Evolutionary conservation across 306 rosid species (phyloP), one percentile per base, ranked within the genome.

Genomic region (Pyrus communis): DNA sequence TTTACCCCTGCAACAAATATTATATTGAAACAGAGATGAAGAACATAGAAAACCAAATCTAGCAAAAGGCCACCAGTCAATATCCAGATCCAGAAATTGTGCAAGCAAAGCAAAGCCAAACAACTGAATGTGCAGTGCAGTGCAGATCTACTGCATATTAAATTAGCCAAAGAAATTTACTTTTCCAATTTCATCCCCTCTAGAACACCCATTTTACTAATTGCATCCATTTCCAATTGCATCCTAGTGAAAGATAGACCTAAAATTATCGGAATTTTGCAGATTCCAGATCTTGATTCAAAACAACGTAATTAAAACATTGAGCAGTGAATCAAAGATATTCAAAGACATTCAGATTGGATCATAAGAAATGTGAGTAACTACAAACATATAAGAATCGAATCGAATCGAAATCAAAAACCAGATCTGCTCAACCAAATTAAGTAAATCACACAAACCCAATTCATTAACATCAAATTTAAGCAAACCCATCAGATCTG

Each of bases 401-500:
- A 55, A 18, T 49, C 19, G 54, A 57, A 58, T 19, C 7, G 21
- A 25, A 14, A 14, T n/a, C 4, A 1, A 23, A 62, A 51, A 45
- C 35, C 80, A 76, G 81, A 81, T 76, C 78, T 54, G 19, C 30
- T 64, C 40, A 27, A 21, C 40, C 35, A 21, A 68, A 27, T 45
- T 58, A 15, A 23, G 40, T 19, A 64, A 21, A 21, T 12, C 19
- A 45, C 33, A 45, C 2, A 63, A 62, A 46, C 9, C 71, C 49
- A 22, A 10, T 5, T 40, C 23, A 12, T 40, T 13, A 73, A 58
- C 15, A 23, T 7, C 3, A 13, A 73, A 22, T 21, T 2, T n/a
- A 57, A 21, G 4, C 59, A 58, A 28, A 59, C 22, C 55, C 23
- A 23, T 60, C 46, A 58, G 75, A 77, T 77, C 75, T 25, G 22